Evolutionary conservation across 2,329 filamentous ascomycete genomes (phyloP).

Genomic region (Colletotrichum melonis): DNA sequence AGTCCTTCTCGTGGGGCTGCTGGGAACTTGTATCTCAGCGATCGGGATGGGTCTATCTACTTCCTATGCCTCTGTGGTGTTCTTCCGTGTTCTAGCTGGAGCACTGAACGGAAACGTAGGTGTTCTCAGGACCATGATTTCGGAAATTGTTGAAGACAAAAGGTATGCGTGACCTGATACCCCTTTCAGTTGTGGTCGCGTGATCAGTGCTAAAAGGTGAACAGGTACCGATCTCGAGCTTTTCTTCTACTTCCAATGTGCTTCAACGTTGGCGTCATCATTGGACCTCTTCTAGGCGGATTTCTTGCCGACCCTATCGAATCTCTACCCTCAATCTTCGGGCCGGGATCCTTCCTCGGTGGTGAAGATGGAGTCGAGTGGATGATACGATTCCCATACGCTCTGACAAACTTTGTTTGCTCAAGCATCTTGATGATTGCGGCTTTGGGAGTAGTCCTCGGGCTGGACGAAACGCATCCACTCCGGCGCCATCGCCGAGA

Average conservation of each 20-base stretch:
- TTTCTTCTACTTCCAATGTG: conserved; percentile 40
- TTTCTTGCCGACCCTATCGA: conserved; percentile 39
- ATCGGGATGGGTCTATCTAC: conserved; percentile 79
- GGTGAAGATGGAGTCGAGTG: conserved; percentile 36
- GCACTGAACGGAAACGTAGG: conserved; percentile 39
- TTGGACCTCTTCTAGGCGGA: conserved; percentile 40
- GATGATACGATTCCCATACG: conserved; percentile 39
- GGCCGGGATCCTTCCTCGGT: conserved; percentile 37
- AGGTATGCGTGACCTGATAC: conserved; percentile 2
- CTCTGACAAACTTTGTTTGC: conserved; percentile 38
- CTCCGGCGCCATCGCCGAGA: not conserved
- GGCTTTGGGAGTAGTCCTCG: conserved; percentile 37
- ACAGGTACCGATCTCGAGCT: conserved; percentile 32
- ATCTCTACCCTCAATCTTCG: conserved; percentile 36
- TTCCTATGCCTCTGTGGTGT: conserved; percentile 57
- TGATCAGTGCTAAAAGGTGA: not conserved
- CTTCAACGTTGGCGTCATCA: conserved; percentile 40
- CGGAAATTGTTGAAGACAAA: conserved; percentile 38
- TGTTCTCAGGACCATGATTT: conserved; percentile 39
- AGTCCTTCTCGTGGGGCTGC: conserved; percentile 37
- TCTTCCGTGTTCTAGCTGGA: conserved; percentile 37
- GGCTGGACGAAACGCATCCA: conserved; percentile 38
- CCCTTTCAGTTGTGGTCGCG: not conserved
- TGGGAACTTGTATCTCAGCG: conserved; percentile 69
- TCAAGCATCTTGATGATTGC: conserved; percentile 32